Conservation (phyloP, 768 basidiomycete genomes). For the Botryobasidium botryosum region DNA sequence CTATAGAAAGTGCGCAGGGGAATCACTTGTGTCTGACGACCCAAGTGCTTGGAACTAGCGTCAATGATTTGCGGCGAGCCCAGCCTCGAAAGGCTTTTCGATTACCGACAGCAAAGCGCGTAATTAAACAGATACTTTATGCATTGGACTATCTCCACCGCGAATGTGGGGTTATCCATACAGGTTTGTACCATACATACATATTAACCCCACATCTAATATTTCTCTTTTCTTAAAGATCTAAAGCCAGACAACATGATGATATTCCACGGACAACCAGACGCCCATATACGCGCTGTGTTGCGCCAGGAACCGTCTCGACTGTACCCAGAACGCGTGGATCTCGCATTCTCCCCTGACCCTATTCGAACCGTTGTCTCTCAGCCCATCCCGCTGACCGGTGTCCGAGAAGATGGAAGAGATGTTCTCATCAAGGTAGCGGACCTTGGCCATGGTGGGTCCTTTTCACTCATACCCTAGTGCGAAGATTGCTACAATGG, state of each 20-base stretch:
- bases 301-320: conserved; percentile 11
- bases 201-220: background rate
- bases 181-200: conserved; percentile 10
- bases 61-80: background rate
- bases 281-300: background rate
- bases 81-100: conserved; percentile 2
- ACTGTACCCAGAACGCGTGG: background rate
- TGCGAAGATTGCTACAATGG: no score
- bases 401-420: conserved; percentile 7
- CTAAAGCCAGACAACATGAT: conserved; percentile 16
- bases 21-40: background rate
- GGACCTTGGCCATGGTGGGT: conserved; percentile 13
- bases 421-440: conserved; percentile 14
- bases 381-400: conserved; percentile 17
- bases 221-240: conserved; percentile 10
- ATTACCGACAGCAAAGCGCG: conserved; percentile 10
- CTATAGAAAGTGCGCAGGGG: background rate
- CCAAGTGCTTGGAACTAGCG: background rate
- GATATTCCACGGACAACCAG: conserved; percentile 8
- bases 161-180: conserved; percentile 15
- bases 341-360: conserved; percentile 6
- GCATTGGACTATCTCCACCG: conserved; percentile 19
- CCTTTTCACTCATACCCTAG: no score
- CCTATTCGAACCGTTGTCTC: conserved; percentile 17
- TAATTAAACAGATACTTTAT: conserved; percentile 18